These are phyloP conservation scores for Plasmodium gonderi DNA, from an alignment of 169 alveolate species.

Conservation along the genomic window DNA sequence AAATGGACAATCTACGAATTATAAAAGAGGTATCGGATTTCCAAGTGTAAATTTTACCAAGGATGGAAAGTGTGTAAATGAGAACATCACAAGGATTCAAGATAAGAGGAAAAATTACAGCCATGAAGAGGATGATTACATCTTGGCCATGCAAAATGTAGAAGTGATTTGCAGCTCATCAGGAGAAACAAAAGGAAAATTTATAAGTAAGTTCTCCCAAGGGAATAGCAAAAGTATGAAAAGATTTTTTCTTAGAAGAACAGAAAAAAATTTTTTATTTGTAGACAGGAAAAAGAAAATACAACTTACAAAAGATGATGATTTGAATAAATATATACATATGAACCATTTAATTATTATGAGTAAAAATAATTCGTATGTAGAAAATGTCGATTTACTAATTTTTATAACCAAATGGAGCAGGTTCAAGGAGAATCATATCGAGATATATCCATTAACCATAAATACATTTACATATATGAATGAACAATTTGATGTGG, in stretches of 20 bases:
- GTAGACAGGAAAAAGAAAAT: constrained; percentile 11
- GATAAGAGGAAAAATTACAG: neutral
- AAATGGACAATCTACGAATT: neutral
- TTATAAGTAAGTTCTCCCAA: neutral
- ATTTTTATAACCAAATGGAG: constrained; percentile 39
- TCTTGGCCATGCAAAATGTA: neutral
- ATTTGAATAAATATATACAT: constrained; percentile 3
- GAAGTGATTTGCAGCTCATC: constrained; percentile 11
- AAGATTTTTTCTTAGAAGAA: constrained; percentile 7
- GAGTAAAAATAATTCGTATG: neutral
- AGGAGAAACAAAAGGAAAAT: neutral
- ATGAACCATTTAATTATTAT: constrained; percentile 27
- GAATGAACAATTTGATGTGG: constrained; percentile 13
- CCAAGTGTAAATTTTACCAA: neutral
- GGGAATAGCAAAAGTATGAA: neutral
- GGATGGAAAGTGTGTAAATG: neutral
- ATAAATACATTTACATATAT: constrained; percentile 20
- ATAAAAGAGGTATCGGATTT: neutral
- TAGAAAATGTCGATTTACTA: neutral
- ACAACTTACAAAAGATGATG: neutral
- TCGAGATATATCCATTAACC: constrained; percentile 51
- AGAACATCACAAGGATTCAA: too few species aligned
- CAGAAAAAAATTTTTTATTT: neutral
- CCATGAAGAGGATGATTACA: constrained; percentile 23
- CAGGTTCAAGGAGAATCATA: neutral